Evolutionary conservation across 208 protist species (phyloP).

Genomic region (Trypanosoma vivax): DNA sequence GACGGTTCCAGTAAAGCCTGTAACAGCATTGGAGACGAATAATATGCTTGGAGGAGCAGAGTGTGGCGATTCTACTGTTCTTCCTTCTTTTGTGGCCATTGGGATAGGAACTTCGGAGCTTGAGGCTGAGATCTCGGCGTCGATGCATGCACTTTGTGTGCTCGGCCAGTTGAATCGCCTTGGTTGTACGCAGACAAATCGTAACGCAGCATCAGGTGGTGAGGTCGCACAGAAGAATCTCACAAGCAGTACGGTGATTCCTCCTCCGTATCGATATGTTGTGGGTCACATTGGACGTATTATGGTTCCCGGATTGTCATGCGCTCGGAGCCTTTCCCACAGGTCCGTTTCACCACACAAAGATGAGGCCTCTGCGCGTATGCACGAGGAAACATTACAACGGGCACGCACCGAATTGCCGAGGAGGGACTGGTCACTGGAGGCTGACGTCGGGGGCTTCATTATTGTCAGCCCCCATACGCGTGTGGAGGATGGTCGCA

Average conservation of each 20-base stretch:
- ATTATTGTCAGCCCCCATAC: conserved; percentile 59
- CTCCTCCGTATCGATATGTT: conserved; percentile 19
- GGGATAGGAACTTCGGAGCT: conserved; percentile 45
- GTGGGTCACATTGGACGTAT: conserved; percentile 40
- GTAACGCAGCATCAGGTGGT: not conserved
- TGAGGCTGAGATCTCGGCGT: conserved; percentile 52
- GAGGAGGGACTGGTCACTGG: conserved; percentile 51
- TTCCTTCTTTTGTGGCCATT: conserved; percentile 61
- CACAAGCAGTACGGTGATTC: not conserved
- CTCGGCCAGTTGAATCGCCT: conserved; percentile 40
- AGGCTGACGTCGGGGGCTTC: conserved; percentile 47
- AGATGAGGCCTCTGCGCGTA: not conserved
- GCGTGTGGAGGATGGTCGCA: conserved; percentile 17
- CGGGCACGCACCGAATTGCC: conserved; percentile 23
- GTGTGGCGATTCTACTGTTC: not conserved
- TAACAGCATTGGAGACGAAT: not conserved
- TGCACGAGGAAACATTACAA: conserved; percentile 4
- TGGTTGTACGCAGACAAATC: not conserved
- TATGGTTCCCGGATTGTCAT: conserved; percentile 30
- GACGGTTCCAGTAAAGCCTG: conserved; percentile 42
- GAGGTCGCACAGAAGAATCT: conserved; percentile 8
- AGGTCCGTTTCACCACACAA: not conserved
- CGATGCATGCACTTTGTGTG: conserved; percentile 64
- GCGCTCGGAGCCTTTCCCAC: not conserved
- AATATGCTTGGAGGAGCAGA: not conserved